phyloP scores from a whole-genome alignment of 1,284 basidiomycete genomes.

The Wallemia mellicola region DNA sequence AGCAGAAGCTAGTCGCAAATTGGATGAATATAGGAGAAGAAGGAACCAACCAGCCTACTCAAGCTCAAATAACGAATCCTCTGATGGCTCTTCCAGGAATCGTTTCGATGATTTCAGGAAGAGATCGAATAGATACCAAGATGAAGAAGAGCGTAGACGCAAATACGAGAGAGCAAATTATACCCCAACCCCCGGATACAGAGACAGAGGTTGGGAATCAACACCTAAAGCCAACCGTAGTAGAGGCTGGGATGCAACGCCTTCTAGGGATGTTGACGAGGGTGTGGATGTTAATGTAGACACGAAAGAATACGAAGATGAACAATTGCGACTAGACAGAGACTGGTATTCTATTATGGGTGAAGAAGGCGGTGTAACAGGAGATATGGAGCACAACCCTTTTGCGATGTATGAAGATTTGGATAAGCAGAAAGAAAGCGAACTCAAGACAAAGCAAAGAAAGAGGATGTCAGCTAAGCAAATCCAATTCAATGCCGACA shows the following conservation, averaged over 20 bases:
- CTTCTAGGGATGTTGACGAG: no score
- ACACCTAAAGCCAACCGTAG: no score
- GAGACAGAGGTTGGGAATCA: neutral
- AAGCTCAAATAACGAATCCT: constrained; percentile 5
- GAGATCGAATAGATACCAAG: constrained; percentile 9
- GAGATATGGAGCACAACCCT: constrained; percentile 73
- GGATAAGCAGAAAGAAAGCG: no score
- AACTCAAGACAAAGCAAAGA: constrained; percentile 14
- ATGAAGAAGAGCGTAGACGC: constrained; percentile 28
- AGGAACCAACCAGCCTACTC: constrained; percentile 21
- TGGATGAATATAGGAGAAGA: constrained; percentile 55
- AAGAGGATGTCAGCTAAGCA: neutral
- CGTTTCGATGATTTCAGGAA: constrained; percentile 10
- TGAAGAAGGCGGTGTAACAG: constrained; percentile 48
- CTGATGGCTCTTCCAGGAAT: constrained; percentile 3
- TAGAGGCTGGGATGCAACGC: no score
- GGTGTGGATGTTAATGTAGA: no score
- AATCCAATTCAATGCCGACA: constrained; percentile 45
- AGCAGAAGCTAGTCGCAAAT: constrained; percentile 30
- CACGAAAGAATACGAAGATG: constrained; percentile 73
- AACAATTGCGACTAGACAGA: constrained; percentile 56
- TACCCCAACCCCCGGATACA: no score
- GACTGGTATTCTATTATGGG: constrained; percentile 69
- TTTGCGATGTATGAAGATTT: constrained; percentile 72
- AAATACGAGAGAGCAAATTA: constrained; percentile 48